Base-by-base conservation (phyloP, 495 filamentous ascomycete genomes). In the Aspergillus incahuasiensis region DNA sequence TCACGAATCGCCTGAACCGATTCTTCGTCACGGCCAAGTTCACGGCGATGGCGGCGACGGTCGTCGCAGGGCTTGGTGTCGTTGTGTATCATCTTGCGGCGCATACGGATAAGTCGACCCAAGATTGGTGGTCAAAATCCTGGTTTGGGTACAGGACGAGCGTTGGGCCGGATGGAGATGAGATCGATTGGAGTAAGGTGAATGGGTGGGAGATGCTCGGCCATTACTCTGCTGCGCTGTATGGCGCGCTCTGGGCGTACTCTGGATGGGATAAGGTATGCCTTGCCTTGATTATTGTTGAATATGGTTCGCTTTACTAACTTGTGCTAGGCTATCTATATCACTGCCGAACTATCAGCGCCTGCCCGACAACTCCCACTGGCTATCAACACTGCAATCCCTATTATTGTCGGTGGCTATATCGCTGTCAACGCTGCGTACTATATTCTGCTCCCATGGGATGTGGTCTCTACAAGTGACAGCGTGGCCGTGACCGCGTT, bases 11-110 rank as follows among this genome's bases (percentile, higher is more conserved):
- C 6, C 22, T 63, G 20, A 63, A 59, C 22, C 48, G 51, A 5
- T 59, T 63, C 54, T 63, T 59, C n/a, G 61, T 63, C 15, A 57
- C 54, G 1, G 54, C 61, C 12, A 63, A 63, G 35, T 63, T 63
- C 15, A 8, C 59, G 3, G 52, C 61, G 0, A 60, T 63, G 13
- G 34, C 40, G 12, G 51, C 39, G 1, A 53, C 59, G 15, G 54
- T 63, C 1, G 16, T 57, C 13, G 57, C 57, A 0, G 61, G 57
- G 0, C 28, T 63, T 9, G 41, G 24, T 9, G 61, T 63, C 21
- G 57, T 57, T 1, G 16, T 57, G n/a, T 52, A 53, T 13, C 44
- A 59, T 16, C 7, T 60, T 43, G 30, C 28, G 1, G 32, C 11
- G 15, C 16, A 21, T 30, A 20, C 35, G 1, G 24, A 41, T 11